These are phyloP conservation scores for Spiromastix sp. DNA, from an alignment of 2,329 filamentous ascomycete species.

Conservation along the genomic window DNA sequence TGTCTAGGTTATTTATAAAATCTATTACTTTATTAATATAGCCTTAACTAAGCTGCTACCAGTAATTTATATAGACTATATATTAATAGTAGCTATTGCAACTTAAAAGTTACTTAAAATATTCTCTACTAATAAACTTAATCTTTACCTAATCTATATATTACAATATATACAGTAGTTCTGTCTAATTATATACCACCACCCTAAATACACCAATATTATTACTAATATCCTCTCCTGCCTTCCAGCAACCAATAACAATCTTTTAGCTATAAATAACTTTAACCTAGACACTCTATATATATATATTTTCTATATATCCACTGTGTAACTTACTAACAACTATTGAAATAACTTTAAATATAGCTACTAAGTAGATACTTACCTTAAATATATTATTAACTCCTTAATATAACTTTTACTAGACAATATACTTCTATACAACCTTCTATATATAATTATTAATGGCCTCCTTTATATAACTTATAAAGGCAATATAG, in stretches of 20 bases:
- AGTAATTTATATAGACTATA: not conserved
- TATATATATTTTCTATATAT: not conserved
- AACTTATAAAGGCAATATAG: not conserved
- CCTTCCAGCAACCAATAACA: no score
- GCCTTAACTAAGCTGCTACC: not conserved
- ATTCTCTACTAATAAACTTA: not conserved
- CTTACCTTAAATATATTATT: not conserved
- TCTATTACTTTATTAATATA: not conserved
- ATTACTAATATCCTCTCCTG: no score
- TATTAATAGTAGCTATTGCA: not conserved
- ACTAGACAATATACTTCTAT: not conserved
- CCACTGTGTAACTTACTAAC: not conserved
- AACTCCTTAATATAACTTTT: not conserved
- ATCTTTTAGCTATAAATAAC: not conserved
- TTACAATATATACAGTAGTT: not conserved
- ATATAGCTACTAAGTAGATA: no score
- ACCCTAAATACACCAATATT: no score
- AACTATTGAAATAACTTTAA: not conserved
- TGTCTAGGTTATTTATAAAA: not conserved
- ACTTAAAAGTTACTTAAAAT: not conserved
- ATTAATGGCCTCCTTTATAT: not conserved
- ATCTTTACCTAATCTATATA: not conserved
- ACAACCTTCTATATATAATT: conserved; percentile 2
- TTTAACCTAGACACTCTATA: not conserved
- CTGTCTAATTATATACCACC: no score